These are phyloP conservation scores for Abrus precatorius DNA, from an alignment of 306 rosid species.

Conservation along the genomic window DNA sequence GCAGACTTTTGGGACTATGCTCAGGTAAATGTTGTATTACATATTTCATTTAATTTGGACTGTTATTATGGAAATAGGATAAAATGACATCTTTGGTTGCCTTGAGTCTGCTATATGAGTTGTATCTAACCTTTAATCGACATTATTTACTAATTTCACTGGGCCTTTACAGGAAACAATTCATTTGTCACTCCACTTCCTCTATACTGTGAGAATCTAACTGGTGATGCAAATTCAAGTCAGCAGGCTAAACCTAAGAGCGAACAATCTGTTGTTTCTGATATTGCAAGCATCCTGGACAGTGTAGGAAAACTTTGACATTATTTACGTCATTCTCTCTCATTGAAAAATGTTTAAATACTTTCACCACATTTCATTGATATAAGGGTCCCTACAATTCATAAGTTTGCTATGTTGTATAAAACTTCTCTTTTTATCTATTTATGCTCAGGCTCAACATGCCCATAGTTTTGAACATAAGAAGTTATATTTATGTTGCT, in stretches of 20 bases:
- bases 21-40: slow-evolving; percentile 58
- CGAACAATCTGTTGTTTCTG: slow-evolving; percentile 59
- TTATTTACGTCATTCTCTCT: too few relatives aligned
- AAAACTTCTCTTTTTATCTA: background rate
- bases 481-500: background rate
- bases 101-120: slow-evolving; percentile 20
- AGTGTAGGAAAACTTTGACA: slow-evolving; percentile 50
- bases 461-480: background rate
- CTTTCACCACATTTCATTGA: background rate
- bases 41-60: background rate
- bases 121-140: background rate
- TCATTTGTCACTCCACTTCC: slow-evolving; percentile 69
- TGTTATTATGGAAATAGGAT: slow-evolving; percentile 9
- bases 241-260: slow-evolving; percentile 51
- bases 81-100: background rate
- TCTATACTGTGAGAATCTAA: slow-evolving; percentile 59
- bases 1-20: slow-evolving; percentile 83
- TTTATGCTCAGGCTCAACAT: background rate
- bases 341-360: too few relatives aligned
- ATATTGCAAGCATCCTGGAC: slow-evolving; percentile 45
- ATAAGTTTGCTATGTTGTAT: background rate
- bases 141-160: slow-evolving; percentile 33
- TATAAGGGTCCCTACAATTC: background rate
- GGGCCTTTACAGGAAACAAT: slow-evolving; percentile 63
- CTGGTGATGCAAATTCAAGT: slow-evolving; percentile 46